Conservation (phyloP, 257 asterid genomes). For the Craterostigma plantagineum region DNA sequence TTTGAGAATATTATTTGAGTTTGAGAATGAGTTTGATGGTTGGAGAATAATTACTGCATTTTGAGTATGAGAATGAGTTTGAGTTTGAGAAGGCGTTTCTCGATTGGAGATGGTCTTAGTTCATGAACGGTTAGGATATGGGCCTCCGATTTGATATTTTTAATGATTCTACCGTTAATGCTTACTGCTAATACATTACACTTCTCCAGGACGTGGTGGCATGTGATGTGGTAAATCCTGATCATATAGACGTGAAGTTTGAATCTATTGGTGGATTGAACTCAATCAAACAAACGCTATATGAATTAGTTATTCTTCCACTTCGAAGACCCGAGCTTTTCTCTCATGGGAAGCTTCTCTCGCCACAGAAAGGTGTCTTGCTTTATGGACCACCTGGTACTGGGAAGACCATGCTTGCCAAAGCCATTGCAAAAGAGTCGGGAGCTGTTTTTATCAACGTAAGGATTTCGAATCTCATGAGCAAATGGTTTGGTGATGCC, state of each 20-base stretch:
- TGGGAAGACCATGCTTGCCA: slow-evolving; percentile 98
- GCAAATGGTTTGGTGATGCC: slow-evolving; percentile 99
- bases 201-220: slow-evolving; percentile 69
- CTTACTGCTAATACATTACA: neutral
- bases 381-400: slow-evolving; percentile 98
- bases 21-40: too few relatives aligned
- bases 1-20: too few relatives aligned
- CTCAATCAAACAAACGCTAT: slow-evolving; percentile 50
- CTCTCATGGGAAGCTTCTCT: slow-evolving; percentile 75
- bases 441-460: slow-evolving; percentile 85
- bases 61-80: too few relatives aligned
- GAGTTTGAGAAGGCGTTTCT: too few relatives aligned
- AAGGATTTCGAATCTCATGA: slow-evolving; percentile 75
- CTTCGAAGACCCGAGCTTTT: slow-evolving; percentile 76
- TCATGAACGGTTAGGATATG: too few relatives aligned
- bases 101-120: too few relatives aligned
- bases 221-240: slow-evolving; percentile 84
- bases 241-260: slow-evolving; percentile 64
- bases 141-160: too few relatives aligned
- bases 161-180: too few relatives aligned
- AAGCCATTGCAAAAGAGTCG: slow-evolving; percentile 94
- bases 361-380: slow-evolving; percentile 90
- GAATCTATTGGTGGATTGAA: slow-evolving; percentile 83
- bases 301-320: slow-evolving; percentile 85
- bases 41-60: too few relatives aligned